Conservation (phyloP, 2,329 filamentous ascomycete species). For the Aspergillus amoenus region DNA sequence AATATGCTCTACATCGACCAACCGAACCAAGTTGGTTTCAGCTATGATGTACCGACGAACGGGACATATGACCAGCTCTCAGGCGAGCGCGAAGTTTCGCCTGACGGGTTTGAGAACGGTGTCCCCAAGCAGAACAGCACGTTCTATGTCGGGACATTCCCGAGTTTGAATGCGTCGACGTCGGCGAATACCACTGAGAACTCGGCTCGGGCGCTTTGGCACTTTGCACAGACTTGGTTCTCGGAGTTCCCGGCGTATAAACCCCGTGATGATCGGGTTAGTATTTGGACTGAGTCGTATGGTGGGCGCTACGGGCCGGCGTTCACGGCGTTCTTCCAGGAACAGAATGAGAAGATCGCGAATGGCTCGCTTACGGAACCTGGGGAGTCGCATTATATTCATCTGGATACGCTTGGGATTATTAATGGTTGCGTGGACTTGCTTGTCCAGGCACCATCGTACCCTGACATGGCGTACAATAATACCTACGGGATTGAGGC, state of each 20-base stretch:
- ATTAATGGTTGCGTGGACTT: constrained; percentile 59
- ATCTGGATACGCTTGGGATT: constrained; percentile 55
- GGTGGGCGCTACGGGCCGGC: constrained; percentile 47
- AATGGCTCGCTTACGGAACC: constrained; percentile 28
- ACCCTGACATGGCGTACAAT: constrained; percentile 55
- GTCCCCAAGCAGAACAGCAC: constrained; percentile 51
- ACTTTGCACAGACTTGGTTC: constrained; percentile 63
- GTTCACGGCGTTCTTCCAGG: constrained; percentile 41
- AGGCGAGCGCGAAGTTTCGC: constrained; percentile 23
- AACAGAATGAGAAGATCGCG: constrained; percentile 43
- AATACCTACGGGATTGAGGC: constrained; percentile 59
- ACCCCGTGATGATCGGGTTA: constrained; percentile 53
- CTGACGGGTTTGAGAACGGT: no score
- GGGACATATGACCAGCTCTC: constrained; percentile 37
- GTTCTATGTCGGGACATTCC: constrained; percentile 53
- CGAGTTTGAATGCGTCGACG: constrained; percentile 44
- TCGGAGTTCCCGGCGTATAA: constrained; percentile 63
- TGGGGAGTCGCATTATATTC: constrained; percentile 36
- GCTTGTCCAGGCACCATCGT: constrained; percentile 48
- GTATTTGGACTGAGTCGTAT: constrained; percentile 48
- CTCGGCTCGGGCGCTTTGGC: constrained; percentile 57
- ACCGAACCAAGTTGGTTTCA: constrained; percentile 60
- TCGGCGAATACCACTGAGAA: constrained; percentile 54
- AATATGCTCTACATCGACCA: constrained; percentile 73
- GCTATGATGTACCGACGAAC: constrained; percentile 49